Evolutionary conservation across 164 flowering plant genomes (phyloP).

Genomic region (Houttuynia cordata): DNA sequence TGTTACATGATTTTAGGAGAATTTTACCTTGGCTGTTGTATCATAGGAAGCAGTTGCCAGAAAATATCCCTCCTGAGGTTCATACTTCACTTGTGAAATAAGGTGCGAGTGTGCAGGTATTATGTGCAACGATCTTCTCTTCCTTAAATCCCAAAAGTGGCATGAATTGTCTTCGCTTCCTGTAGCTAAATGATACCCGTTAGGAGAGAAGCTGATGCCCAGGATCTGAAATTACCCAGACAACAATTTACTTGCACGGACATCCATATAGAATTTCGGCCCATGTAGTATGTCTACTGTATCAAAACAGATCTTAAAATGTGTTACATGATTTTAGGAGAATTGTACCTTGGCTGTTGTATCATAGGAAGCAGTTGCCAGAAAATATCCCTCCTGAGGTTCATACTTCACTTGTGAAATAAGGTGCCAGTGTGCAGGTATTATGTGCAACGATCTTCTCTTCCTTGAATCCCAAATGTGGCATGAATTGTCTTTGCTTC

Average conservation of each 20-base stretch:
- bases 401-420: constrained; percentile 91
- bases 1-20: background rate
- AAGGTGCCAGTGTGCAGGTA: constrained; percentile 92
- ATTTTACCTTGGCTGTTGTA: constrained; percentile 73
- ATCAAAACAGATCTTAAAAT: background rate
- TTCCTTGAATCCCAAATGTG: constrained; percentile 94
- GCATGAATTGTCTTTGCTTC: constrained; percentile 89
- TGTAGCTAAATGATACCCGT: constrained; percentile 94
- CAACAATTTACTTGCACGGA: background rate
- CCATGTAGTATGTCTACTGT: too few species aligned
- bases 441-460: constrained; percentile 60
- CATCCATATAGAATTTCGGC: too few species aligned
- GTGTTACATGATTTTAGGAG: background rate
- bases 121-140: constrained; percentile 58
- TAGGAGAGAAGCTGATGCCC: constrained; percentile 77
- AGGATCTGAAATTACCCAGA: constrained; percentile 38
- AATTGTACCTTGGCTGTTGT: constrained; percentile 69
- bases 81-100: constrained; percentile 85
- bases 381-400: constrained; percentile 89
- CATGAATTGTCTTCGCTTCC: constrained; percentile 95
- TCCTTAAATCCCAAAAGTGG: constrained; percentile 91
- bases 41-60: constrained; percentile 83
- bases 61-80: constrained; percentile 93
- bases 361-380: constrained; percentile 85
- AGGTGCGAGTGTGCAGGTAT: constrained; percentile 95